Evolutionary conservation across 2,329 filamentous ascomycete species (phyloP).

Genomic region (Cytospora piceicola): DNA sequence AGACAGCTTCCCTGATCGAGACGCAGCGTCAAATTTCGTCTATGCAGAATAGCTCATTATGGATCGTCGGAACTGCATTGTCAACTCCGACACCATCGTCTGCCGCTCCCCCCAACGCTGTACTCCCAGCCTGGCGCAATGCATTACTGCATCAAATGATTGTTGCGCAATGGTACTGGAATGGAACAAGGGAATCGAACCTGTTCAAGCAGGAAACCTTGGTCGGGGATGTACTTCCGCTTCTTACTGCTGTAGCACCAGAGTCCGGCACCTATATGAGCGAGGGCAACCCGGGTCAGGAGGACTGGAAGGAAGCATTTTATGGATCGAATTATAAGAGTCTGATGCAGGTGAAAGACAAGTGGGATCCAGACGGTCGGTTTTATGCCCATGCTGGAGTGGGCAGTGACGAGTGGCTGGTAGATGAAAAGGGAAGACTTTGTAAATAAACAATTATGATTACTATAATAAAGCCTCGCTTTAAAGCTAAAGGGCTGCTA

Average conservation of each 20-base stretch:
- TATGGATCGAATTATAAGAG: constrained; percentile 38
- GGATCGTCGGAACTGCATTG: constrained; percentile 6
- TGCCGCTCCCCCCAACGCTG: constrained; percentile 41
- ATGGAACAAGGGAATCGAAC: constrained; percentile 30
- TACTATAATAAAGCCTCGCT: background rate
- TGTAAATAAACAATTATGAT: constrained; percentile 18
- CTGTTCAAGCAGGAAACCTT: constrained; percentile 36
- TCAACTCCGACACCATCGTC: constrained; percentile 29
- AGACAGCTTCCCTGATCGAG: constrained; percentile 32
- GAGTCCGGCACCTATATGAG: constrained; percentile 36
- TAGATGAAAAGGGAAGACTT: constrained; percentile 40
- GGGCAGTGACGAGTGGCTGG: constrained; percentile 44
- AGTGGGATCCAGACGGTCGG: constrained; percentile 37
- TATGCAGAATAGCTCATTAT: constrained; percentile 36
- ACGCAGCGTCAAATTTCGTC: constrained; percentile 30
- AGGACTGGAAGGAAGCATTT: constrained; percentile 38
- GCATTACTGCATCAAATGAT: constrained; percentile 40
- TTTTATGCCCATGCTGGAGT: constrained; percentile 38
- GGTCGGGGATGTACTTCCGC: constrained; percentile 38
- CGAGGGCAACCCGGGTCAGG: constrained; percentile 40
- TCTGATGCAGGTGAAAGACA: constrained; percentile 37
- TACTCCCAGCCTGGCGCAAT: constrained; percentile 44
- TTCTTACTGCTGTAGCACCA: constrained; percentile 33
- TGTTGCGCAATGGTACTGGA: constrained; percentile 36
- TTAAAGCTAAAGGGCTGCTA: no score